Percentiles rank a stretch among this genome's conserved stretches.
Conservation (phyloP, 352 stramenopile species). For the Pythium aphanidermatum region DNA sequence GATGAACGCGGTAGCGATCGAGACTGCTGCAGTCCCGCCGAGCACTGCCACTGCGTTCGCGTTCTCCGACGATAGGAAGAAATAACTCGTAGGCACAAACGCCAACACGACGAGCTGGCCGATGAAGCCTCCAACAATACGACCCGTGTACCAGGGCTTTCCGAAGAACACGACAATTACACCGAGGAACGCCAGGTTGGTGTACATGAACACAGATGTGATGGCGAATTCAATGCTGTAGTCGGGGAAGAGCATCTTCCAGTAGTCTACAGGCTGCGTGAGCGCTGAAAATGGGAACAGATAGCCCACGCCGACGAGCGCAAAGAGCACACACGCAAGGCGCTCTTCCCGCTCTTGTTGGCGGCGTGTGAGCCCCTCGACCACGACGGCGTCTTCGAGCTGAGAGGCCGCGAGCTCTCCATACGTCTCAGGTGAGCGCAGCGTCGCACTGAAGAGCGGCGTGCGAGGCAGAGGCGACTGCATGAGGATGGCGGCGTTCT, state of each 20-base stretch:
- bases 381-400: conserved; percentile 23
- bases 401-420: not conserved
- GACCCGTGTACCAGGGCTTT: conserved; percentile 59
- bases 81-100: conserved; percentile 75
- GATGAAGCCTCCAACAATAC: conserved; percentile 74
- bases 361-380: conserved; percentile 12
- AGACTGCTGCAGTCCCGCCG: conserved; percentile 48
- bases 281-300: conserved; percentile 86
- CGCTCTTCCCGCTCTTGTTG: conserved; percentile 42
- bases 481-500: no score
- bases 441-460: conserved; percentile 27
- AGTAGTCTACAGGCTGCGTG: conserved; percentile 87
- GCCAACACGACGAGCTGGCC: conserved; percentile 64
- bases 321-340: conserved; percentile 54
- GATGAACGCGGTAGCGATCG: conserved; percentile 77
- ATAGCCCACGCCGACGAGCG: conserved; percentile 73
- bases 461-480: conserved; percentile 54
- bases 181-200: conserved; percentile 60
- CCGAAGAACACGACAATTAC: conserved; percentile 58
- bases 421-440: conserved; percentile 15
- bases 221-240: conserved; percentile 86
- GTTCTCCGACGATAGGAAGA: conserved; percentile 59
- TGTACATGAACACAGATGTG: conserved; percentile 83
- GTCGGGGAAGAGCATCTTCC: conserved; percentile 79
- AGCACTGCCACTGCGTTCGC: conserved; percentile 63